These are phyloP conservation scores for Hyphodiscus sp. DNA, from an alignment of 2,329 filamentous ascomycete genomes.

Conservation along the genomic window DNA sequence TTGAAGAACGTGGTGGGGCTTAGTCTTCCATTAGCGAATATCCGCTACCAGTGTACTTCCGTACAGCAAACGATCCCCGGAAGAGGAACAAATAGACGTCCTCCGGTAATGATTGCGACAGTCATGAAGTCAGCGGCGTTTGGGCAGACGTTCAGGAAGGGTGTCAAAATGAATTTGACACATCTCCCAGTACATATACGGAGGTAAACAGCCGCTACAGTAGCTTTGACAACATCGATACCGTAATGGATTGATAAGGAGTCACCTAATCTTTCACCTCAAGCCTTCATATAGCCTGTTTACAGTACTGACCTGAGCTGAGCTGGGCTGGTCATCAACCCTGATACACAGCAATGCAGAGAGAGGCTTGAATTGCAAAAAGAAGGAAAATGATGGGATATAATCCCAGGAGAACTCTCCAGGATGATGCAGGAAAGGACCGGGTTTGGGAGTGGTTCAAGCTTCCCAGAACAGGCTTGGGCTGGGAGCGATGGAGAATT, in stretches of 20 bases:
- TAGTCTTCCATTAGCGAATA: slow-evolving; percentile 1
- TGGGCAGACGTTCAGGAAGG: neutral
- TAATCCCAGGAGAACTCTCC: no score
- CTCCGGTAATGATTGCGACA: neutral
- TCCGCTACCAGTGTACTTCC: no score
- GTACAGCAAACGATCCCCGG: neutral
- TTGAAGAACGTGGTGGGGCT: neutral
- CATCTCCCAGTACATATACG: no score
- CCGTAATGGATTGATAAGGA: neutral
- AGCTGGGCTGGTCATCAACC: neutral
- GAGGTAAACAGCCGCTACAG: neutral
- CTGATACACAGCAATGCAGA: neutral
- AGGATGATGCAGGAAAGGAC: neutral
- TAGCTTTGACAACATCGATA: neutral
- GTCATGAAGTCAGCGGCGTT: neutral
- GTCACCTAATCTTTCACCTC: neutral
- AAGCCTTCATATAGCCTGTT: no score
- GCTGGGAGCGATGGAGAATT: neutral
- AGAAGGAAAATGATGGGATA: neutral
- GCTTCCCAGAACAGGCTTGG: neutral
- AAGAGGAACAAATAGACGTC: neutral
- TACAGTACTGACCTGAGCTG: no score
- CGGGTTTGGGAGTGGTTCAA: neutral
- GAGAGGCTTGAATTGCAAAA: neutral
- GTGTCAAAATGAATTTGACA: no score